Base-by-base conservation (phyloP, 441 rosid species). In the Syzygium malaccense region DNA sequence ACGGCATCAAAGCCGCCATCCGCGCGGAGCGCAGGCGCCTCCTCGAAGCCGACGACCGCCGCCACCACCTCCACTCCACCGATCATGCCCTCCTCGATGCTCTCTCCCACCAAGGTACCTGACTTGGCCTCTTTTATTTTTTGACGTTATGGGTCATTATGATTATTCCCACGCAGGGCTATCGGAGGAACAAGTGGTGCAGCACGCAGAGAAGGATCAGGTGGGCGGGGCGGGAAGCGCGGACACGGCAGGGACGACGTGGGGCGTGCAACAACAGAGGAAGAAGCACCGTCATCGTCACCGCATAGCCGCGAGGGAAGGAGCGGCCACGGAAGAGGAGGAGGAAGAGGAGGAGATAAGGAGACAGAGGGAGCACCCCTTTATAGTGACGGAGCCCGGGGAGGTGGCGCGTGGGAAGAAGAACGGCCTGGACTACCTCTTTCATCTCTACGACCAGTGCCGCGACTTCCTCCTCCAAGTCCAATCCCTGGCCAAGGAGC, bases 361-460 rank as follows among this genome's bases (percentile, higher is more conserved):
- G 95, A 94, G 99, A 90, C 99, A 98, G 89, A 92, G 99, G 11
- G 99, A 98, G 92, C 99, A 98, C 90, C 99, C 99, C 23, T 98
- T 98, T 92, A 98, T 98, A n/a, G 99, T 98, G 64, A 98, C 99
- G 84, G 99, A 96, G 95, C 99, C 99, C 30, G 98, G 99, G 88
- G 99, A 98, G 87, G 98, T 98, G 80, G 99, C 99, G 90, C 98
- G 99, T 87, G 99, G 99, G 85, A 98, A 98, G 90, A 98, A 98
- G 97, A 98, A 98, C 91, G 99, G 99, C 86, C 97, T 98, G 1
- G 99, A 98, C 93, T 96, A 98, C 92, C 98, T 98, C 90, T 98
- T 98, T 95, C 97, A 96, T 55, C 95, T 98, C 89, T 98, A 96
- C 91, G 99, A 98, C 87, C 99, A 95, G 92, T 98, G 99, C 92